Base-by-base conservation (phyloP, 2,329 filamentous ascomycete genomes). In the Penicillium sp. region DNA sequence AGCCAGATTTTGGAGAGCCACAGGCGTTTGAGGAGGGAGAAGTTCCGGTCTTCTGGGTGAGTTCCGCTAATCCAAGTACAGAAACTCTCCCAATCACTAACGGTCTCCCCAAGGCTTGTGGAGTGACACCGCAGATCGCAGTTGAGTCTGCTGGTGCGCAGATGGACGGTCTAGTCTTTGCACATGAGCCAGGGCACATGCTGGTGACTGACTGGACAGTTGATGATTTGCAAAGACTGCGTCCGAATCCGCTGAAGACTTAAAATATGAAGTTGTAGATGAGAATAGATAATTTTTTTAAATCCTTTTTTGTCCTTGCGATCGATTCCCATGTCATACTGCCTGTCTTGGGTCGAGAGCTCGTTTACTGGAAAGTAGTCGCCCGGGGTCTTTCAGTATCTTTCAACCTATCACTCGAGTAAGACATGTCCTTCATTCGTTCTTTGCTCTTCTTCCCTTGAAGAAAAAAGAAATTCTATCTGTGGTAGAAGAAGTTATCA, bases 51-150 rank as follows among this genome's bases (percentile, higher is more conserved):
- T 71, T 71, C 14, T 71, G 68, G 68, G 69, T 70, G 47, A 16
- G 60, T 52, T 10, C 21, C 3, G 14, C 24, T 16, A 23, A 14
- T 24, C 10, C 23, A n/a, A 39, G 3, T 50, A 34, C 18, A 16
- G 16, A 14, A 21, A n/a, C 23, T 19, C 21, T 13, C 37, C 1
- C 21, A 4, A 21, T 3, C 26, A 23, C 42, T 45, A 21, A 45
- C 13, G 6, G 14, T 21, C 42, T 7, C 79, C 85, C 3, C 85
- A 83, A 85, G 84, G 86, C 83, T 0, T 88, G 85, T 64, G 85
- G 85, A 29, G 85, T 88, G 10, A 88, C 86, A 33, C 85, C 86
- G 1, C 85, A 88, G 64, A 81, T 86, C 64, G 85, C 84, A 13
- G 82, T 88, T 1, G 81, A 86, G 77, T 76, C 74, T 52, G 82